Conservation (phyloP, 352 stramenopile species). For the Phytophthora nicotianae region DNA sequence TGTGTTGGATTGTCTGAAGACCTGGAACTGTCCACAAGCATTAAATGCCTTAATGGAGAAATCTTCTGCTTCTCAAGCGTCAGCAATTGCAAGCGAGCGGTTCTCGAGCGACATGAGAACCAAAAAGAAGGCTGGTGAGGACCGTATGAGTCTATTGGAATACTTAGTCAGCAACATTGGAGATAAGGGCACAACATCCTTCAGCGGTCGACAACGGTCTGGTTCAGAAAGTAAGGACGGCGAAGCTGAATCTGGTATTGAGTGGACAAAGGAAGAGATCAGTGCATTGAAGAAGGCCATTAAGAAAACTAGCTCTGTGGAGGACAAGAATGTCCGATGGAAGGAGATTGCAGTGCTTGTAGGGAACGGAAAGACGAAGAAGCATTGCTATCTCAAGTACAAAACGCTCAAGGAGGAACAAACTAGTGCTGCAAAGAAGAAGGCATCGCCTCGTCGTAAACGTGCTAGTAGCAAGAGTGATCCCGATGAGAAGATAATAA, state of each 20-base stretch:
- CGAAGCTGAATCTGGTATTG: constrained; percentile 25
- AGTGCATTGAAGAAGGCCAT: constrained; percentile 69
- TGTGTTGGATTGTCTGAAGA: constrained; percentile 76
- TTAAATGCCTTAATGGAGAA: constrained; percentile 62
- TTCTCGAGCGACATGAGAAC: constrained; percentile 56
- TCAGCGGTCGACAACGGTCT: constrained; percentile 10
- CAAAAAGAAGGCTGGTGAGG: constrained; percentile 44
- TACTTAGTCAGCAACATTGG: constrained; percentile 43
- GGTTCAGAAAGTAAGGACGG: constrained; percentile 18
- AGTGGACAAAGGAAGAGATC: constrained; percentile 68
- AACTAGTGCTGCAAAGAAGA: constrained; percentile 36
- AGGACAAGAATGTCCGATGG: constrained; percentile 80
- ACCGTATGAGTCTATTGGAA: constrained; percentile 43
- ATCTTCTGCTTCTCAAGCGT: constrained; percentile 18
- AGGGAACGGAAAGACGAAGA: constrained; percentile 70
- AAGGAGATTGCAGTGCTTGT: constrained; percentile 67
- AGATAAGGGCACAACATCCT: constrained; percentile 8
- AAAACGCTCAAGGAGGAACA: constrained; percentile 81
- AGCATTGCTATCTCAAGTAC: constrained; percentile 87
- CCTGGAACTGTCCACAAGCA: constrained; percentile 53
- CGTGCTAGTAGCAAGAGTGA: constrained; percentile 16
- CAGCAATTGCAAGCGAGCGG: constrained; percentile 48
- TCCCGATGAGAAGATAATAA: not conserved
- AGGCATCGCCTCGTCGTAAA: constrained; percentile 30
- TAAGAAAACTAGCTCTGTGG: constrained; percentile 61